Conservation (phyloP, 108 stramenopile genomes). For the Conticribra guillardii region DNA sequence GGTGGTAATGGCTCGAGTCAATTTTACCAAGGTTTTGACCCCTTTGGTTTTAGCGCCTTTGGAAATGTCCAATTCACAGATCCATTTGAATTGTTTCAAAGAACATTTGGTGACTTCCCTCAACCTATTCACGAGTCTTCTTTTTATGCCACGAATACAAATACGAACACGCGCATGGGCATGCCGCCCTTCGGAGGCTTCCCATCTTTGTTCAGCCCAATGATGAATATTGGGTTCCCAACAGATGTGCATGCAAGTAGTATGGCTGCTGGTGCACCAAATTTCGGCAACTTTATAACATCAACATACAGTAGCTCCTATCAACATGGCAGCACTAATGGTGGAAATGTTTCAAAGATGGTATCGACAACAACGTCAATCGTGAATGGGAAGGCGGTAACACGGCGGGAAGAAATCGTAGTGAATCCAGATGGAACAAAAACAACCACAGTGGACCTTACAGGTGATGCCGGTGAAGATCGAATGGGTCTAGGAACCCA, state of each 20-base stretch:
- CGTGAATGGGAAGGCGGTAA: conserved; percentile 38
- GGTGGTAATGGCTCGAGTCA: not conserved
- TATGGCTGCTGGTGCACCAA: not conserved
- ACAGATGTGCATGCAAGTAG: conserved; percentile 14
- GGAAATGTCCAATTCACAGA: conserved; percentile 22
- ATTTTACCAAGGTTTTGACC: conserved; percentile 21
- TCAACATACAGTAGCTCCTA: conserved; percentile 12
- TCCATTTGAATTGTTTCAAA: conserved; percentile 40
- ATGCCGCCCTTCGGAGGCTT: conserved; percentile 13
- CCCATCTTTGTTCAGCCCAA: not conserved
- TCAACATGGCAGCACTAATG: not conserved
- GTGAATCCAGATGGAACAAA: conserved; percentile 34
- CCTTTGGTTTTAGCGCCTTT: conserved; percentile 22
- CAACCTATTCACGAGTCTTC: not conserved
- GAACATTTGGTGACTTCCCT: conserved; percentile 13
- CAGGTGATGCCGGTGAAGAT: conserved; percentile 26
- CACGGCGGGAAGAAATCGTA: conserved; percentile 19
- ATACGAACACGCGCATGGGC: not conserved
- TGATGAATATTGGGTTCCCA: conserved; percentile 1
- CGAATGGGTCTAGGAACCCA: no score
- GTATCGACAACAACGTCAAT: conserved; percentile 29
- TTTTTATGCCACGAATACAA: not conserved
- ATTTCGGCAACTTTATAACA: not conserved
- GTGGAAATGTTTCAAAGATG: conserved; percentile 7
- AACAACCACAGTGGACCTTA: conserved; percentile 8